Evolutionary conservation across 1,284 basidiomycete genomes (phyloP), one percentile per base, ranked within the genome.

Genomic region (Ustilago vetiveriae): DNA sequence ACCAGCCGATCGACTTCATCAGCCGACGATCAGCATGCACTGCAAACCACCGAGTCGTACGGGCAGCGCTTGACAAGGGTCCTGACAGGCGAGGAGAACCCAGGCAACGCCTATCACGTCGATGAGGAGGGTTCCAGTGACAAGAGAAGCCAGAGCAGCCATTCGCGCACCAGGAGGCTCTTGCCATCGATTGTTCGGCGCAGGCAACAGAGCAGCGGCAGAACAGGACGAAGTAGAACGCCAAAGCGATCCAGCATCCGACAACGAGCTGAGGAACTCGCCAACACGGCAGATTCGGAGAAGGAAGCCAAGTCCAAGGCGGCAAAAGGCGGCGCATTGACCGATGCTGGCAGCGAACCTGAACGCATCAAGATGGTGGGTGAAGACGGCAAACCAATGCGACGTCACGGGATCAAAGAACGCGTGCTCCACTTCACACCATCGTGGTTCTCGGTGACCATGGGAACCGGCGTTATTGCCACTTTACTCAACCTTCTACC

Each of bases 361-460:
- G 46, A 47, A 17, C 40, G 60, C 9, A 69, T 69, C 54, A 52
- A 55, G 51, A 48, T 69, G 27, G 54, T 57, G 6, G 66, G 59
- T 3, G 50, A 57, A 38, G 66, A 69, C n/a, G 66, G 59, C 36
- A 69, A 69, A 32, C 66, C 66, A 7, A 57, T 70, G 48, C 55
- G 52, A 16, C 43, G 67, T 14, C 35, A 49, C 8, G 70, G 70
- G 6, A 55, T 74, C 53, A 54, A 52, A 23, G 64, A 72, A 21
- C 56, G 72, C 4, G 60, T 74, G 17, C 59, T 74, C 4, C 72
- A 75, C 39, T 70, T 76, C 35, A 74, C 73, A 1, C 72, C 75
- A 4, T 74, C 71, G 6, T 77, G 75, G 75, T 77, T 77, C 45
- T 53, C 53, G 11, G 75, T 76, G 21, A 68, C 59, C 4, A 74